These are phyloP conservation scores for Neonectria magnoliae DNA, from an alignment of 2,329 filamentous ascomycete genomes.

Conservation along the genomic window DNA sequence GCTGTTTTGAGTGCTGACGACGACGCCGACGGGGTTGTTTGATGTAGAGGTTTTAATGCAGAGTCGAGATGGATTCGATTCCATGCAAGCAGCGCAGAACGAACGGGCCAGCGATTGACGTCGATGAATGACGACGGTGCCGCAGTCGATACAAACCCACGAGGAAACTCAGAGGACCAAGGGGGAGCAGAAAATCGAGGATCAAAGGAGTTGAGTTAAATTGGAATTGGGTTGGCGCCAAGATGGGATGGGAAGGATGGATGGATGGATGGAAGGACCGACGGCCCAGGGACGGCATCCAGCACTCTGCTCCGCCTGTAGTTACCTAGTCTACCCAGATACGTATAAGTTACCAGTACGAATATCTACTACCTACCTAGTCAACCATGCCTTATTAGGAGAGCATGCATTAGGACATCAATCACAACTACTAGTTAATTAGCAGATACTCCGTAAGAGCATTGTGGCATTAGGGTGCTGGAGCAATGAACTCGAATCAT, in stretches of 20 bases:
- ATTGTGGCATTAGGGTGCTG: no score
- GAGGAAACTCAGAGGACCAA: neutral
- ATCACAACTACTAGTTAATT: no score
- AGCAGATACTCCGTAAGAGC: no score
- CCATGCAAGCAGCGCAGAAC: neutral
- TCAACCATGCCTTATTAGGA: no score
- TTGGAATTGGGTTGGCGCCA: conserved; percentile 25
- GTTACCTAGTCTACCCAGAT: neutral
- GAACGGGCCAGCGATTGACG: neutral
- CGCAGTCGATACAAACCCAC: neutral
- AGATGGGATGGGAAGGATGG: neutral
- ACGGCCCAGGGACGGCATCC: neutral
- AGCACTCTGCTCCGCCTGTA: neutral
- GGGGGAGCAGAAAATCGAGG: neutral
- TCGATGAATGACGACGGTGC: neutral
- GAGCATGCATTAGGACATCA: no score
- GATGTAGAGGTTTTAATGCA: neutral
- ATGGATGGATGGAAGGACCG: neutral
- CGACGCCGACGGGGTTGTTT: neutral
- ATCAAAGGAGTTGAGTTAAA: conserved; percentile 13
- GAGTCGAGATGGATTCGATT: neutral
- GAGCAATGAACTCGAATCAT: neutral
- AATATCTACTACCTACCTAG: no score
- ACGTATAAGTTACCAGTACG: no score
- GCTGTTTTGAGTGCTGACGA: neutral